Percentiles rank a stretch among this genome's conserved stretches.
Conservation (phyloP, 306 rosid genomes). For the Castanea mollissima region DNA sequence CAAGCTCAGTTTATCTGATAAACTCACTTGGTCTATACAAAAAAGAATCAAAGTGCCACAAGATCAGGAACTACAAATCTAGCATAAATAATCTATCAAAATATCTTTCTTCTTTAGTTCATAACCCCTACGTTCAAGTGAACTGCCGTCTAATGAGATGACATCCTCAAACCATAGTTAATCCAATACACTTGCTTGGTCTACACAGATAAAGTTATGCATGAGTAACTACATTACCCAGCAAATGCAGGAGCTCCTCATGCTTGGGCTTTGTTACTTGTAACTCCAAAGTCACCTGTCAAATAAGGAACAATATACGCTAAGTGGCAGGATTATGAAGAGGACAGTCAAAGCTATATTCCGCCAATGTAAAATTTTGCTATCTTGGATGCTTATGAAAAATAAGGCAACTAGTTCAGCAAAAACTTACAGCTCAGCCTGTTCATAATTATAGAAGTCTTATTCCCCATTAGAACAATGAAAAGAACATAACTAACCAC, state of each 20-base stretch:
- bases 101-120: too few relatives aligned
- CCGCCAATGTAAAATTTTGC: neutral
- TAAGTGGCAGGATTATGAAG: neutral
- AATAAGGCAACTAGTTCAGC: neutral
- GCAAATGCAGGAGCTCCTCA: constrained; percentile 50
- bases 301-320: constrained; percentile 15
- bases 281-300: constrained; percentile 73
- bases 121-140: neutral
- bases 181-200: too few relatives aligned
- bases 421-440: neutral
- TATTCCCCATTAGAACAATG: neutral
- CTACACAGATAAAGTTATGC: constrained; percentile 14
- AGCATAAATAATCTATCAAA: neutral
- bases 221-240: constrained; percentile 39
- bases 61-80: neutral
- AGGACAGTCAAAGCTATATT: neutral
- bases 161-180: too few relatives aligned
- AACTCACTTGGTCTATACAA: neutral
- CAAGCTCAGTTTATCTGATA: neutral
- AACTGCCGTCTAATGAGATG: neutral
- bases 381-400: neutral
- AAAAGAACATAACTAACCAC: neutral
- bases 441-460: neutral
- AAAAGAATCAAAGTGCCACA: neutral
- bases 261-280: constrained; percentile 56